phyloP scores from a whole-genome alignment of 306 rosid species.

The Cyclanthera cordifolia region DNA sequence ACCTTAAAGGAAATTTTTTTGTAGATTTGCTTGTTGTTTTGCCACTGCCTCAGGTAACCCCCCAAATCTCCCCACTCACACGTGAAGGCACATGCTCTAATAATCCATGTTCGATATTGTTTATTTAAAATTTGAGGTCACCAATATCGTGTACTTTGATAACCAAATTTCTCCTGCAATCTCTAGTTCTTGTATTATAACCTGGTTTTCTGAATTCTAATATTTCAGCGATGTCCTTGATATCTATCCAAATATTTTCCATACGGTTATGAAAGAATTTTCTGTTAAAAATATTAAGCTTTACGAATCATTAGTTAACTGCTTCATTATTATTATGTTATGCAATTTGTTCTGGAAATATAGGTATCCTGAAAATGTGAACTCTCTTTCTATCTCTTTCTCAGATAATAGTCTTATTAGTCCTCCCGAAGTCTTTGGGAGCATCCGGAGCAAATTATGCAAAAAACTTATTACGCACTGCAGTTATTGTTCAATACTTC shows the following conservation, averaged over 20 bases:
- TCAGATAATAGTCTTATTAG: conserved; percentile 46
- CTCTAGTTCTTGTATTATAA: not conserved
- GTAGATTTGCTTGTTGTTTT: conserved; percentile 49
- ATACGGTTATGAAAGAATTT: not conserved
- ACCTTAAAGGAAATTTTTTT: conserved; percentile 40
- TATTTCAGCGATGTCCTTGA: conserved; percentile 2
- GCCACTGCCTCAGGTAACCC: conserved; percentile 72
- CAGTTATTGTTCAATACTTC: conserved; percentile 52
- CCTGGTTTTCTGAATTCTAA: not conserved
- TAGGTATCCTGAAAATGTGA: not conserved
- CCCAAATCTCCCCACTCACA: conserved; percentile 9
- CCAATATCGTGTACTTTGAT: not conserved
- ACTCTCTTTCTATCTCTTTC: not conserved
- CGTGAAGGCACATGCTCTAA: not conserved
- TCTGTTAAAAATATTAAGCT: not conserved
- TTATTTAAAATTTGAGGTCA: conserved; percentile 2
- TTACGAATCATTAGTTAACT: not conserved
- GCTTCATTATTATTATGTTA: not conserved
- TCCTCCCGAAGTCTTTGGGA: conserved; percentile 39
- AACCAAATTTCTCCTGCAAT: not conserved
- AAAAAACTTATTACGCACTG: conserved; percentile 50
- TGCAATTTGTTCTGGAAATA: conserved; percentile 1
- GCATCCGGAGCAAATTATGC: conserved; percentile 65
- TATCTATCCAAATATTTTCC: not conserved
- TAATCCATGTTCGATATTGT: not conserved